phyloP scores from a whole-genome alignment of 352 stramenopile genomes.

The Globisporangium echinulatum region DNA sequence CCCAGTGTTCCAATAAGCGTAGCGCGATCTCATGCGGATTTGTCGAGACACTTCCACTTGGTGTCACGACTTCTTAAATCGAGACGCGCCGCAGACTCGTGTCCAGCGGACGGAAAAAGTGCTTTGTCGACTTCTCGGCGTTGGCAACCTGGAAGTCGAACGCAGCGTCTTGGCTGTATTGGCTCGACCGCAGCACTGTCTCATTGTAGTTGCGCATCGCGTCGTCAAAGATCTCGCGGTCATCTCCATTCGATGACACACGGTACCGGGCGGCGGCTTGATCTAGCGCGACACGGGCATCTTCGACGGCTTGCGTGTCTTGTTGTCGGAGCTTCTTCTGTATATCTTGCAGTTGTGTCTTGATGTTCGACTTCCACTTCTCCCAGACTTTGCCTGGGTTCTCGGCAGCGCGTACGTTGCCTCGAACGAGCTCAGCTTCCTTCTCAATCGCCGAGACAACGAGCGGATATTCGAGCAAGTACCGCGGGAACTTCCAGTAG shows the following conservation, averaged over 20 bases:
- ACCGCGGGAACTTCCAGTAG: constrained; percentile 6
- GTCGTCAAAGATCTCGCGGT: constrained; percentile 1
- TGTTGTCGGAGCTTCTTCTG: constrained; percentile 7
- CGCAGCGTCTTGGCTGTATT: constrained; percentile 14
- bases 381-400: constrained; percentile 5
- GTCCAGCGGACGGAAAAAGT: constrained; percentile 11
- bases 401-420: not conserved
- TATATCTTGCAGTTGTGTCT: not conserved
- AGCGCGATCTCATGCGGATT: constrained; percentile 10
- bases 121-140: constrained; percentile 5
- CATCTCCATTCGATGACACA: not conserved
- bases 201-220: constrained; percentile 8
- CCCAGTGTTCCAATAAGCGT: constrained; percentile 11
- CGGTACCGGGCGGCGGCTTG: not conserved
- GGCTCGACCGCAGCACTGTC: constrained; percentile 5
- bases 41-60: constrained; percentile 8
- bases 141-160: constrained; percentile 10
- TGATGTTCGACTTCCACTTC: constrained; percentile 1
- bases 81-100: constrained; percentile 4
- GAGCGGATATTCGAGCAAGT: constrained; percentile 9
- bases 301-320: constrained; percentile 3
- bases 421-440: constrained; percentile 1
- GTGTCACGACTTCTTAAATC: constrained; percentile 10
- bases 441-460: constrained; percentile 7
- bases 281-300: not conserved